Conservation (phyloP, 2,329 filamentous ascomycete genomes). For the Botrytis sinoallii region DNA sequence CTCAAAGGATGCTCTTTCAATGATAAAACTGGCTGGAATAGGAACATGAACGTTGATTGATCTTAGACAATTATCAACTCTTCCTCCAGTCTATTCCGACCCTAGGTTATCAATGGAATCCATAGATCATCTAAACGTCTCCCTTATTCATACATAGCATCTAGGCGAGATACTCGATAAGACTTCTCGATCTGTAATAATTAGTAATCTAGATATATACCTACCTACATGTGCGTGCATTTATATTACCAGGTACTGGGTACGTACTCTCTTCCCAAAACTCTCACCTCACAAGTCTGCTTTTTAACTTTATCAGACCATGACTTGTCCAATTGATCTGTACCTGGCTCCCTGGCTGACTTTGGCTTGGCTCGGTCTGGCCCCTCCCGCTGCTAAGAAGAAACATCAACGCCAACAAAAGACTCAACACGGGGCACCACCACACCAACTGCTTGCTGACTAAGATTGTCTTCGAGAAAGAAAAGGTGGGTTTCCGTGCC, state of each 20-base stretch:
- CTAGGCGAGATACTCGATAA: neutral
- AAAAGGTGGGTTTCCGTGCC: slow-evolving; percentile 9
- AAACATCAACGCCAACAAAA: neutral
- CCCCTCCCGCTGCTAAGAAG: neutral
- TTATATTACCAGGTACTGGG: neutral
- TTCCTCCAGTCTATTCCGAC: neutral
- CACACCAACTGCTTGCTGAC: slow-evolving; percentile 1
- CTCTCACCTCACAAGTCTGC: neutral
- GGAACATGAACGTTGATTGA: neutral
- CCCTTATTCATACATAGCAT: neutral
- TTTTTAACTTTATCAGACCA: neutral
- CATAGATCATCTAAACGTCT: no score
- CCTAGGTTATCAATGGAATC: neutral
- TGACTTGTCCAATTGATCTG: neutral
- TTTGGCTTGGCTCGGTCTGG: neutral
- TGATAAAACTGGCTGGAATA: neutral
- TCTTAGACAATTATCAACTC: neutral
- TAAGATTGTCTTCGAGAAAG: slow-evolving; percentile 1
- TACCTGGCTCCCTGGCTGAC: neutral
- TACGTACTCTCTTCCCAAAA: neutral
- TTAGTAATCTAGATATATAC: neutral
- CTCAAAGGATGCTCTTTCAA: neutral
- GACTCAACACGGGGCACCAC: neutral
- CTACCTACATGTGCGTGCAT: neutral
- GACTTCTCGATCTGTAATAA: neutral